Percentiles rank a stretch among this genome's conserved stretches.
phyloP scores from a whole-genome alignment of 2,329 filamentous ascomycete genomes.

The Monosporascus sp. region DNA sequence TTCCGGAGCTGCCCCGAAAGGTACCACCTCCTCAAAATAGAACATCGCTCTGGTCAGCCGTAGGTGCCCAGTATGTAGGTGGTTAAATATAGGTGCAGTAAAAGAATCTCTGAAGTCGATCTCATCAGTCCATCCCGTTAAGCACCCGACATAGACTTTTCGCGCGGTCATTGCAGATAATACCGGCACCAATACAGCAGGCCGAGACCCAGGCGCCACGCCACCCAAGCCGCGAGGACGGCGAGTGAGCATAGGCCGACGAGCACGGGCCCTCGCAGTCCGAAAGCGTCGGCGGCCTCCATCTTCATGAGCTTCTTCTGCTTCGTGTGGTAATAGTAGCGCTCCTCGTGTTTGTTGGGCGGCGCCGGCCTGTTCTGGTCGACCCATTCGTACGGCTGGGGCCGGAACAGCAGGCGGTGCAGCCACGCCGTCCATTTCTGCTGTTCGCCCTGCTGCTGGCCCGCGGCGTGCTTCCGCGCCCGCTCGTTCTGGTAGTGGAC shows the following conservation, averaged over 20 bases:
- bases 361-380: slow-evolving; percentile 11
- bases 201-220: slow-evolving; percentile 15
- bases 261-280: slow-evolving; percentile 52
- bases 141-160: too few relatives aligned
- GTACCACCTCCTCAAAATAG: too few relatives aligned
- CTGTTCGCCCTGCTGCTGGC: slow-evolving; percentile 9
- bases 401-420: slow-evolving; percentile 35
- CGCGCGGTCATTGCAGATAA: too few relatives aligned
- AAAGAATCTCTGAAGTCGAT: too few relatives aligned
- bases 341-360: slow-evolving; percentile 18
- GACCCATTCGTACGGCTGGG: slow-evolving; percentile 33
- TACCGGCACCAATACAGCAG: too few relatives aligned
- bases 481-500: slow-evolving; percentile 48
- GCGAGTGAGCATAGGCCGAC: slow-evolving; percentile 38
- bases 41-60: too few relatives aligned
- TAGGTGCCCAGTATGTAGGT: too few relatives aligned
- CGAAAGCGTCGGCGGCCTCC: slow-evolving; percentile 61
- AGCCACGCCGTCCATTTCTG: slow-evolving; percentile 36
- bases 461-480: slow-evolving; percentile 31
- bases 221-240: slow-evolving; percentile 24
- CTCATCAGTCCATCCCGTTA: too few relatives aligned
- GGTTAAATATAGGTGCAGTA: too few relatives aligned
- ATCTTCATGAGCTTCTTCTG: slow-evolving; percentile 57
- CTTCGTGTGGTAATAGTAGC: slow-evolving; percentile 49
- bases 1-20: too few relatives aligned